These are phyloP conservation scores for Suillus occidentalis DNA, from an alignment of 768 basidiomycete species.

Conservation along the genomic window DNA sequence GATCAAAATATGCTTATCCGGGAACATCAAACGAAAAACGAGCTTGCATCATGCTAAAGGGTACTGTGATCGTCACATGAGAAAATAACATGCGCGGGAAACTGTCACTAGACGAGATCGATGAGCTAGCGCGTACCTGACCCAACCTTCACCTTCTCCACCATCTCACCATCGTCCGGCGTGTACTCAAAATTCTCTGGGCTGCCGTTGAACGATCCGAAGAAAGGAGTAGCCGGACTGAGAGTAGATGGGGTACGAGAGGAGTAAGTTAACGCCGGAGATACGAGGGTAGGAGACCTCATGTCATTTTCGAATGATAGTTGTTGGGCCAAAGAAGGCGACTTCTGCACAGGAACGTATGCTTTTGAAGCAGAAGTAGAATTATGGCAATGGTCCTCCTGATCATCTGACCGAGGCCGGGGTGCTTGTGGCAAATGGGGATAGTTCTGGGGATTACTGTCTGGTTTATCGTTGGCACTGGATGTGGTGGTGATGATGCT, in stretches of 20 bases:
- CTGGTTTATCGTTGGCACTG: slow-evolving; percentile 14
- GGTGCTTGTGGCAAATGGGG: slow-evolving; percentile 25
- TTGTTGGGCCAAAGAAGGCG: slow-evolving; percentile 16
- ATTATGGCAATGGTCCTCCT: slow-evolving; percentile 7
- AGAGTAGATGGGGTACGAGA: slow-evolving; percentile 62
- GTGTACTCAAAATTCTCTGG: slow-evolving; percentile 33
- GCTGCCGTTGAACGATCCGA: slow-evolving; percentile 45
- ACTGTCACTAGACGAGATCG: not conserved
- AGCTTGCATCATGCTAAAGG: slow-evolving; percentile 1
- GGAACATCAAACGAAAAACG: not conserved
- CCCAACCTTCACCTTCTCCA: slow-evolving; percentile 26
- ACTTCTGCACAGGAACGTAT: slow-evolving; percentile 14
- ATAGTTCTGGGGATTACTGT: slow-evolving; percentile 17
- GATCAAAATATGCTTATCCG: not conserved
- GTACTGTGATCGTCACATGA: not conserved
- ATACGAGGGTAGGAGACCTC: slow-evolving; percentile 56
- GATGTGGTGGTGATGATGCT: slow-evolving; percentile 21
- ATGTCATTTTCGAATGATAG: slow-evolving; percentile 27
- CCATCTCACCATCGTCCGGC: slow-evolving; percentile 21
- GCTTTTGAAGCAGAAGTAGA: slow-evolving; percentile 15
- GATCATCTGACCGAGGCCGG: slow-evolving; percentile 1
- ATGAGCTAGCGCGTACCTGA: slow-evolving; percentile 7
- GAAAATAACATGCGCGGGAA: not conserved
- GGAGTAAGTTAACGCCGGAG: slow-evolving; percentile 70
- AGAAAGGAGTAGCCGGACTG: slow-evolving; percentile 73